Evolutionary conservation across 805 yeast genomes (phyloP), one percentile per base, ranked within the genome.

Genomic region (Yarrowia sp.): DNA sequence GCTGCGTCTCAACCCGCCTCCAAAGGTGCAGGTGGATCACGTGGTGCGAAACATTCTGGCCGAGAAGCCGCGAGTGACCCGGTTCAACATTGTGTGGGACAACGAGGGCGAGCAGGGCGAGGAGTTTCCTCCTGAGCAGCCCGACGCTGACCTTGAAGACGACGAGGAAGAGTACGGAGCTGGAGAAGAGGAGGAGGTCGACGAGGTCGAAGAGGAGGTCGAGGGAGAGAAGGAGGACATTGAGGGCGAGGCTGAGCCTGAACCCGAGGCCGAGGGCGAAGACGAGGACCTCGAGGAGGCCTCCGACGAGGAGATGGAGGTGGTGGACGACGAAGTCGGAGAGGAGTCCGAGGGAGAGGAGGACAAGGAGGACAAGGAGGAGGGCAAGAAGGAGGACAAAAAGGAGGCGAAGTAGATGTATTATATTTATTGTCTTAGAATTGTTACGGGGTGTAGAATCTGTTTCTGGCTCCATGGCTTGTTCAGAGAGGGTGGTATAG

Each of bases 81-180:
- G 97, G 66, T 94, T 94, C 76, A 94, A 94, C 73, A 94, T 94
- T 62, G 96, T 91, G 3, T 94, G 99, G 99, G 97, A 90, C 72
- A 88, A 87, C 64, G 90, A 84, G 61, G 82, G 78, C 32, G 82
- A 77, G 63, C 65, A 63, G 19, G 78, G 78, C 5, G 90, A 88
- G 59, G 84, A 85, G 59, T 87, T 82, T 67, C 96, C 93, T 12
- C 94, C 94, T 2, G 90, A 87, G 66, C 90, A 86, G 68, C 83
- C 80, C 6, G 89, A 83, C 41, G 86, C 80, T 1, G 85, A 80
- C 47, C 81, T 81, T 24, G 85, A 79, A 1, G 90, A 82, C 8
- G 87, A 81, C 13, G 88, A 84, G n/a, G 81, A 77, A 12, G 82
- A 79, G 8, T 78, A 74, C 21, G 71, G 66, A 18, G 70, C 67